These are phyloP conservation scores for Mallotus repandus DNA, from an alignment of 441 rosid species.

Conservation along the genomic window DNA sequence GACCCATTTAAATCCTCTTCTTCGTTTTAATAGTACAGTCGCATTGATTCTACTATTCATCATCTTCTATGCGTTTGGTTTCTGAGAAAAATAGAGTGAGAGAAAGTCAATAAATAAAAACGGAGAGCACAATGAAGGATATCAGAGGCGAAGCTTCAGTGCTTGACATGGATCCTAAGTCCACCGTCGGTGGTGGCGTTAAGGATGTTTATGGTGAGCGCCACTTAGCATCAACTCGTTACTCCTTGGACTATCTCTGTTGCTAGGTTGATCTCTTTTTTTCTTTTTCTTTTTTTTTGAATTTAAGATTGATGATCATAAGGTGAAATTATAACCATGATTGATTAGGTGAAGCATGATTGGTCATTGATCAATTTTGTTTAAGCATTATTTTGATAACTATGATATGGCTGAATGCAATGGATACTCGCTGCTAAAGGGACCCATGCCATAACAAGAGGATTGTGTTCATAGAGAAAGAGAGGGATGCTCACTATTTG, in stretches of 20 bases:
- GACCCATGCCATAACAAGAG: conserved; percentile 91
- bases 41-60: too few species aligned
- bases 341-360: too few species aligned
- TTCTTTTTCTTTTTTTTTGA: not conserved
- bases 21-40: too few species aligned
- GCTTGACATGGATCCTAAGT: conserved; percentile 46
- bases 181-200: conserved; percentile 64
- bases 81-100: not conserved
- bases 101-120: conserved; percentile 13
- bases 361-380: too few species aligned
- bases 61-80: too few species aligned
- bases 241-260: conserved; percentile 87
- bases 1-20: too few species aligned
- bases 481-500: conserved; percentile 89
- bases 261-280: conserved; percentile 51
- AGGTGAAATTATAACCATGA: too few species aligned
- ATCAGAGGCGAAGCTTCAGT: conserved; percentile 44
- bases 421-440: conserved; percentile 73
- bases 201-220: conserved; percentile 74
- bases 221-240: conserved; percentile 71
- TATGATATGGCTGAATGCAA: conserved; percentile 32
- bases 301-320: not conserved
- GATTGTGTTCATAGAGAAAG: conserved; percentile 73
- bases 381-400: too few species aligned
- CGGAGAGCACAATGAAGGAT: conserved; percentile 59